Conservation (phyloP, 2,329 filamentous ascomycete species). For the Diplocarpon mali region DNA sequence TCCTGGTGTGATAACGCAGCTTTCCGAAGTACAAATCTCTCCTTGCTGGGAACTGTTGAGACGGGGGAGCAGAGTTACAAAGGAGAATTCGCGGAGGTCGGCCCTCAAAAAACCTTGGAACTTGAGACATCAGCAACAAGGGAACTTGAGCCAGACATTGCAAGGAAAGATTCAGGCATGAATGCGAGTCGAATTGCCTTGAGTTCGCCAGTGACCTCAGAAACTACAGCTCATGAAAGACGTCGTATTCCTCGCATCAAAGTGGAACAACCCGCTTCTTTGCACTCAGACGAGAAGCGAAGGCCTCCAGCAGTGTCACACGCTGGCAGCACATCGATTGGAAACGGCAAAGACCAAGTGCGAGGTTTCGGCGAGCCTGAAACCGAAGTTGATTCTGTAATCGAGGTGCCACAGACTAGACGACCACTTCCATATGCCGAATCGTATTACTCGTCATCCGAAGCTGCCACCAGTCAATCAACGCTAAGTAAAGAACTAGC, state of each 20-base stretch:
- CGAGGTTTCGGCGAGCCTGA: not conserved
- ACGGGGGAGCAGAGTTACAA: not conserved
- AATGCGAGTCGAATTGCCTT: not conserved
- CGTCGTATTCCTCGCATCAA: conserved; percentile 1
- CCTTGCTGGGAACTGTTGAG: conserved; percentile 1
- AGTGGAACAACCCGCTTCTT: not conserved
- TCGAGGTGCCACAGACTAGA: not conserved
- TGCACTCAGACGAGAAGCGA: too few relatives aligned
- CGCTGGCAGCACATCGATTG: not conserved
- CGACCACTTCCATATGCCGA: not conserved
- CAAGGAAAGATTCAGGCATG: not conserved
- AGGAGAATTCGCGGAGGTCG: not conserved
- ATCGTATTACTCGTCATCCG: conserved; percentile 1
- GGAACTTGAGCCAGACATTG: not conserved
- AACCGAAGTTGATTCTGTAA: not conserved
- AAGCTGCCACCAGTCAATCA: not conserved
- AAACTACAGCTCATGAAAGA: not conserved
- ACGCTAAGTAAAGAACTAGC: not conserved
- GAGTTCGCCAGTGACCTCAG: not conserved
- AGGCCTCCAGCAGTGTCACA: not conserved
- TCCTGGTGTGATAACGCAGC: conserved; percentile 2
- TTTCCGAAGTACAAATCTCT: conserved; percentile 1
- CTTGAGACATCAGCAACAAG: not conserved
- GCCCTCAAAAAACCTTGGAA: not conserved
- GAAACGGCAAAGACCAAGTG: not conserved